Evolutionary conservation across 106 monocot genomes (phyloP).

Genomic region (Dendrobium huoshanense): DNA sequence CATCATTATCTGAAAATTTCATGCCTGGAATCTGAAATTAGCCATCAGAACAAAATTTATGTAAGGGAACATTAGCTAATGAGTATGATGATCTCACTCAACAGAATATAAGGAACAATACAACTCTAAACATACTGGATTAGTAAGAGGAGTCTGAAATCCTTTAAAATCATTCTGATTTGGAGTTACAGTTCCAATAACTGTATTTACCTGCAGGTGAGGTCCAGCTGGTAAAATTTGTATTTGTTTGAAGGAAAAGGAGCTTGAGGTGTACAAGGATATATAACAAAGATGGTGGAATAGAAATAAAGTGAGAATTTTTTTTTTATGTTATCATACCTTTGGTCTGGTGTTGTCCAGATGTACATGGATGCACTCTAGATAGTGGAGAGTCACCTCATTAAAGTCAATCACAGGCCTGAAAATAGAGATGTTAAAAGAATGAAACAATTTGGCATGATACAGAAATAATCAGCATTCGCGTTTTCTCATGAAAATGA

Average conservation of each 20-base stretch:
- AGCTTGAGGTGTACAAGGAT: not conserved
- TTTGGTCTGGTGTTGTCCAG: conserved; percentile 13
- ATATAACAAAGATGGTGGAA: not conserved
- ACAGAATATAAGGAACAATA: not conserved
- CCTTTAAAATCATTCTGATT: conserved; percentile 8
- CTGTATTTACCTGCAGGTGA: not conserved
- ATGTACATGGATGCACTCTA: conserved; percentile 12
- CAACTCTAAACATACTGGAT: conserved; percentile 3
- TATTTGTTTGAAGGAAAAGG: conserved; percentile 1
- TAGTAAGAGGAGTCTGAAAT: conserved; percentile 12
- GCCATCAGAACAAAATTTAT: not conserved
- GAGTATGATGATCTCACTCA: not conserved
- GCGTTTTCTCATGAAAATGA: not conserved
- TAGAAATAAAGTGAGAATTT: not conserved
- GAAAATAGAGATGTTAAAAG: not conserved
- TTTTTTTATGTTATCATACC: not conserved
- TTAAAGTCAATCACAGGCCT: conserved; percentile 7
- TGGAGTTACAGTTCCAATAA: conserved; percentile 7
- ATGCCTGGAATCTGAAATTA: not conserved
- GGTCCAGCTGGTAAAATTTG: not conserved
- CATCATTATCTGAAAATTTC: not conserved
- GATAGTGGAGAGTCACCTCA: conserved; percentile 2
- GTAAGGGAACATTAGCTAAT: not conserved
- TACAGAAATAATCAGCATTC: not conserved
- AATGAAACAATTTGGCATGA: not conserved